Evolutionary conservation across 371 early-diverging fungal species (phyloP), one percentile per base, ranked within the genome.

Genomic region (Basidiobolus heterosporus): DNA sequence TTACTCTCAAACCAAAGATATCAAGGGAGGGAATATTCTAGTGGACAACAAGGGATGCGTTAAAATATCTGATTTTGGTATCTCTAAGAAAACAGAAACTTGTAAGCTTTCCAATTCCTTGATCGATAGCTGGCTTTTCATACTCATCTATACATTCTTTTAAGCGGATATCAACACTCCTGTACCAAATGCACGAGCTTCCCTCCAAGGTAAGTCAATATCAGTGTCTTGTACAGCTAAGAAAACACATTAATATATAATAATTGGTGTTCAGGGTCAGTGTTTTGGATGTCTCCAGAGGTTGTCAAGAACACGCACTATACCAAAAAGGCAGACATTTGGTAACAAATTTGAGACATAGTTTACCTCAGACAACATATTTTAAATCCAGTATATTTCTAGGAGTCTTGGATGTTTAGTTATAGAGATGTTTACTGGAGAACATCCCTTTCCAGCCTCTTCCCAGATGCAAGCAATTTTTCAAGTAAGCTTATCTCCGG

Each of bases 61-160:
- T 41, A 98, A 97, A 67, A 96, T 99, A 30, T 83, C 93, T 1
- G 99, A 99, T 62, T 98, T 99, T 76, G 99, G 98, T 11, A 86
- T 98, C 36, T 90, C 97, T 2, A 97, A 98, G 63, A 89, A 91
- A 55, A 74, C 17, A 16, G 42, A 42, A 42, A 11, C 30, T 5
- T 30, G 42, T 42, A 42, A 42, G 42, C 13, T 18, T 11, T 8
- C 13, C 11, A 18, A 5, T 42, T 17, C 11, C 2, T 20, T n/a
- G 14, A 36, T 36, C n/a, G n/a, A 40, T 40, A 40, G 19, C n/a
- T 17, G n/a, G 40, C 40, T 40, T 17, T n/a, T 13, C 13, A 40
- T 3, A 3, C 9, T 30, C 30, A 9, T 9, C 9, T 87, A 11
- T 80, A 82, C n/a, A 30, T 30, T 9, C 30, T 30, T 9, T 5